Percentiles rank a stretch among this genome's conserved stretches.
Conservation (phyloP, 2,329 filamentous ascomycete genomes). For the Claviceps africana region DNA sequence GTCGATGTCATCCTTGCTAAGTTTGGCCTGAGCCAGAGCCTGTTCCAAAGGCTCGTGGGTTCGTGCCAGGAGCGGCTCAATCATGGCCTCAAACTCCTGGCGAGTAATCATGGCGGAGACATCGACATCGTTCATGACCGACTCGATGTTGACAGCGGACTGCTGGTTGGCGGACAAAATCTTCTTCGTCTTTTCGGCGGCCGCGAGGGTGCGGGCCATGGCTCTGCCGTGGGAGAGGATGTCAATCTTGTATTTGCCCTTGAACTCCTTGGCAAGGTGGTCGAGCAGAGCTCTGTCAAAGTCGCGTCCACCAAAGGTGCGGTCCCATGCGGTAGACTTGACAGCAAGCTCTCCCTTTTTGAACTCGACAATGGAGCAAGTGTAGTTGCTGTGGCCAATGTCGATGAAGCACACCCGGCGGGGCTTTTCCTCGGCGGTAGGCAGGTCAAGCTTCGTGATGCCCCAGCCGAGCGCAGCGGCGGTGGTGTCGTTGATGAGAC, state of each 20-base stretch:
- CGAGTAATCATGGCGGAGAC: constrained; percentile 80
- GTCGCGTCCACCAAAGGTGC: constrained; percentile 93
- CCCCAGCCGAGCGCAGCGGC: constrained; percentile 91
- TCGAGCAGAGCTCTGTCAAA: constrained; percentile 92
- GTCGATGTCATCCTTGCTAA: constrained; percentile 86
- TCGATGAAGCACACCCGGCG: constrained; percentile 84
- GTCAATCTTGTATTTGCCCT: constrained; percentile 95
- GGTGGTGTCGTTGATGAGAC: constrained; percentile 95
- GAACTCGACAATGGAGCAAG: constrained; percentile 87
- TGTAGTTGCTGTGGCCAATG: constrained; percentile 94
- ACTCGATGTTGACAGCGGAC: constrained; percentile 92
- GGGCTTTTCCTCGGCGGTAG: constrained; percentile 77
- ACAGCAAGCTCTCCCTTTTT: constrained; percentile 91
- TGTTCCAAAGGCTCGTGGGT: constrained; percentile 68
- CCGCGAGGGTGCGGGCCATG: constrained; percentile 69
- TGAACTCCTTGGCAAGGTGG: constrained; percentile 91
- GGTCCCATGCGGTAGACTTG: constrained; percentile 83
- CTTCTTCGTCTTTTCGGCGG: constrained; percentile 97
- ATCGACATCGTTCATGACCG: constrained; percentile 95
- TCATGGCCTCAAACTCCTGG: constrained; percentile 83
- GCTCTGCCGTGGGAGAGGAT: constrained; percentile 85
- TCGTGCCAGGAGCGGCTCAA: constrained; percentile 68
- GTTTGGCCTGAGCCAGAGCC: constrained; percentile 83
- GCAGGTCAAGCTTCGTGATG: constrained; percentile 94
- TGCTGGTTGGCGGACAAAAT: constrained; percentile 88